phyloP scores from a whole-genome alignment of 2,329 filamentous ascomycete species.

The Colletotrichum karsti region DNA sequence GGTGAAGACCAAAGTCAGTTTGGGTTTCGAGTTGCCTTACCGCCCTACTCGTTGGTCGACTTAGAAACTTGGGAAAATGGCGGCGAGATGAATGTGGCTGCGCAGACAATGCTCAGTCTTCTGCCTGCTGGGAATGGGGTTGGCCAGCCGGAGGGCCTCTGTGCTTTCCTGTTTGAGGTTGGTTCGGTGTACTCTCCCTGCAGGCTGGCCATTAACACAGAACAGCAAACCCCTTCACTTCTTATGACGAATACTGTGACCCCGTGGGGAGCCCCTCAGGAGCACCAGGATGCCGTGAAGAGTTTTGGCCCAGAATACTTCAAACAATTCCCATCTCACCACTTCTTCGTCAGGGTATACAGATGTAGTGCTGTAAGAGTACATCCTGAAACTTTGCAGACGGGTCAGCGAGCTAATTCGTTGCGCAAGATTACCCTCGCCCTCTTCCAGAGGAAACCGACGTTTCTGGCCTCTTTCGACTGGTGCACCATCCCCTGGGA shows the following conservation, averaged over 20 bases:
- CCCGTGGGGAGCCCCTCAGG: slow-evolving; percentile 46
- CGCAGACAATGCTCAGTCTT: slow-evolving; percentile 54
- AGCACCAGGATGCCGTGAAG: slow-evolving; percentile 45
- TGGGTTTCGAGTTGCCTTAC: slow-evolving; percentile 47
- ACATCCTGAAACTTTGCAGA: not conserved
- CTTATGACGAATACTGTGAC: slow-evolving; percentile 39
- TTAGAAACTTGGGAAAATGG: slow-evolving; percentile 42
- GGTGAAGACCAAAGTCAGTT: slow-evolving; percentile 31
- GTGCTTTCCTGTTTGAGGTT: slow-evolving; percentile 64
- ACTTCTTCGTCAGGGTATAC: slow-evolving; percentile 65
- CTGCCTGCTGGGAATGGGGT: slow-evolving; percentile 39
- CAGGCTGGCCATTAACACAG: not conserved
- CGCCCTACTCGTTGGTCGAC: slow-evolving; percentile 48
- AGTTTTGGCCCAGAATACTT: slow-evolving; percentile 56
- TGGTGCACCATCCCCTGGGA: slow-evolving; percentile 64
- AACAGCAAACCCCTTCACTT: slow-evolving; percentile 54
- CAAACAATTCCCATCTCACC: slow-evolving; percentile 61
- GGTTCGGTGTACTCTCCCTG: slow-evolving; percentile 22
- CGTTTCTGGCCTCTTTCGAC: slow-evolving; percentile 59
- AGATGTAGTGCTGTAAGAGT: slow-evolving; percentile 59
- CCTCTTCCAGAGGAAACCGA: slow-evolving; percentile 57
- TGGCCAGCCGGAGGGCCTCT: slow-evolving; percentile 49
- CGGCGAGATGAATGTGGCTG: slow-evolving; percentile 49
- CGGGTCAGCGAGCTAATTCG: not conserved
- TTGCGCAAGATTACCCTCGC: slow-evolving; percentile 51